Conservation (phyloP, 345 rosid genomes). For the Boechera retrofracta region DNA sequence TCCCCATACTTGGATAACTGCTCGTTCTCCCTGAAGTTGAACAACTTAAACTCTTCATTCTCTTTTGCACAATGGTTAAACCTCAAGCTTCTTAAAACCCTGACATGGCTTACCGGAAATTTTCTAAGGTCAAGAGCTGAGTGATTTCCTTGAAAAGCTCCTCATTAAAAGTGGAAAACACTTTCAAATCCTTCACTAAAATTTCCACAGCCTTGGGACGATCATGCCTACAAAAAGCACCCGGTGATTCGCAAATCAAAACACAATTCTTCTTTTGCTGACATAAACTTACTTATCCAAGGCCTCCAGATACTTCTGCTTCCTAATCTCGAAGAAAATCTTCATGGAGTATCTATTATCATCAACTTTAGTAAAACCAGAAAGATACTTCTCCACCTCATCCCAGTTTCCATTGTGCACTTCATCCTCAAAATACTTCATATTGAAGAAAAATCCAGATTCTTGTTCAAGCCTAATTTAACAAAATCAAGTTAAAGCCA, state of each 20-base stretch:
- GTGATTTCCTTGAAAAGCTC: conserved; percentile 98
- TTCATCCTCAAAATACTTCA: conserved; percentile 99
- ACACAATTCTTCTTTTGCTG: not conserved
- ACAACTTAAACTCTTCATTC: conserved; percentile 9
- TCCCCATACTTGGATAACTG: conserved; percentile 98
- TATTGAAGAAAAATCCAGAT: conserved; percentile 98
- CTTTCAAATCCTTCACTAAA: conserved; percentile 92
- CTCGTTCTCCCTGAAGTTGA: conserved; percentile 83
- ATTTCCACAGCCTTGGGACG: conserved; percentile 96
- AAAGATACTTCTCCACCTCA: conserved; percentile 95
- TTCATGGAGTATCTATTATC: conserved; percentile 98
- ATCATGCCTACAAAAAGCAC: conserved; percentile 67
- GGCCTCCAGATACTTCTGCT: conserved; percentile 99
- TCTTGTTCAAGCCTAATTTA: conserved; percentile 91
- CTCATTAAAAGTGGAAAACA: conserved; percentile 93
- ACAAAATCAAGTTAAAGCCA: not conserved
- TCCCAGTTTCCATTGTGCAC: conserved; percentile 98
- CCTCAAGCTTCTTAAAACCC: not conserved
- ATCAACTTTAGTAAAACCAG: conserved; percentile 97
- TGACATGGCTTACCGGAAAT: conserved; percentile 64
- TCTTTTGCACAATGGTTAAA: conserved; percentile 11
- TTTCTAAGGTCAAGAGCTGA: conserved; percentile 88
- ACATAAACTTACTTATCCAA: conserved; percentile 71
- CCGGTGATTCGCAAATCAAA: conserved; percentile 3
- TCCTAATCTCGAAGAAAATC: conserved; percentile 98